These are phyloP conservation scores for Fusarium scirpi DNA, from an alignment of 2,329 filamentous ascomycete species.

Conservation along the genomic window DNA sequence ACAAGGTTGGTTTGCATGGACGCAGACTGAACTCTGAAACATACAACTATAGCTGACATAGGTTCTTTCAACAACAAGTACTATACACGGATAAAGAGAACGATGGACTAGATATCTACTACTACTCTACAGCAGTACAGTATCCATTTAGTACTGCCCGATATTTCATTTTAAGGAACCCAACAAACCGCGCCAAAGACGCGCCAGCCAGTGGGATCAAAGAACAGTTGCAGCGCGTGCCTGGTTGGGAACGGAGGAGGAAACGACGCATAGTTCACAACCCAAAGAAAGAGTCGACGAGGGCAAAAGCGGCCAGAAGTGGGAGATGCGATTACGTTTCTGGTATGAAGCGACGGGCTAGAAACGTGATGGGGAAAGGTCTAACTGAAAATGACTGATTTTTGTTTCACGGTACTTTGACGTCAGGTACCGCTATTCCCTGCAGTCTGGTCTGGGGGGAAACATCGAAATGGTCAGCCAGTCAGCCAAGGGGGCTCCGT, in stretches of 20 bases:
- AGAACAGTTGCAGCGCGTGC: constrained; percentile 37
- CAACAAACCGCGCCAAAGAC: constrained; percentile 22
- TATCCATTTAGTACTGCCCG: constrained; percentile 1
- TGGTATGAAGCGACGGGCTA: constrained; percentile 42
- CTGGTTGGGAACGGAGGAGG: constrained; percentile 37
- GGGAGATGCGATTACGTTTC: constrained; percentile 45
- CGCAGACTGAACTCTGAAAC: not conserved
- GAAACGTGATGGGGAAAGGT: constrained; percentile 40
- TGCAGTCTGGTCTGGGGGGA: constrained; percentile 16
- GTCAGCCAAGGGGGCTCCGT: constrained; percentile 13
- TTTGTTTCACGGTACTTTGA: constrained; percentile 41
- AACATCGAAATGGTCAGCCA: constrained; percentile 33
- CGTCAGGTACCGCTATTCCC: constrained; percentile 25
- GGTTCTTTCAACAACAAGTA: not conserved
- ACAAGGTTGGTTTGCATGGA: not conserved
- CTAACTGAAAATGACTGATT: constrained; percentile 38
- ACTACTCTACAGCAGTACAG: not conserved
- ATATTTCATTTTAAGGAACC: not conserved
- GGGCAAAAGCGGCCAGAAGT: constrained; percentile 45
- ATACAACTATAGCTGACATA: not conserved
- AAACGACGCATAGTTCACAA: constrained; percentile 28
- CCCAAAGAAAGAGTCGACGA: constrained; percentile 42
- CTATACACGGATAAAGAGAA: not conserved
- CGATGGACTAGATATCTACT: not conserved
- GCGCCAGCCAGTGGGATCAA: constrained; percentile 22